Evolutionary conservation across 192 early-diverging fungal species (phyloP).

Genomic region (Backusella luteola): DNA sequence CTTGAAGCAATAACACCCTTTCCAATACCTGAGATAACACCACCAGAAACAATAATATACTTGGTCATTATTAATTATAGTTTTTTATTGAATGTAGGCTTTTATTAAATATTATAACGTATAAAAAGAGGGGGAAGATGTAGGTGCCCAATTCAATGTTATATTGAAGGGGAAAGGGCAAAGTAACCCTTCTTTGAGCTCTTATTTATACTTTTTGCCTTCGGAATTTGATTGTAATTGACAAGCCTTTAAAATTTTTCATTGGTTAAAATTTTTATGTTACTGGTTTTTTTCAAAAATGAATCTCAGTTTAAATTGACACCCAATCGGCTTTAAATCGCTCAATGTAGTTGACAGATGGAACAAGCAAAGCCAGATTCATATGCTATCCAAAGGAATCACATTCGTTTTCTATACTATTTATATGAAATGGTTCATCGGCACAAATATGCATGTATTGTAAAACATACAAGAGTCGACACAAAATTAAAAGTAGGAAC

Average conservation of each 20-base stretch:
- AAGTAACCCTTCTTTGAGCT: not conserved
- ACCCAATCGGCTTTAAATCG: not conserved
- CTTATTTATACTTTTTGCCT: not conserved
- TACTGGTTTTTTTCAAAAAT: not conserved
- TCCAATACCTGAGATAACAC: conserved; percentile 99
- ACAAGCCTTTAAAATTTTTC: not conserved
- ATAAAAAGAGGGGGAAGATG: conserved; percentile 4
- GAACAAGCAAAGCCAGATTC: not conserved
- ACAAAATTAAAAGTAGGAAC: not conserved
- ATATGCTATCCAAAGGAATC: not conserved
- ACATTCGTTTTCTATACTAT: not conserved
- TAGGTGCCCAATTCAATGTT: conserved; percentile 17
- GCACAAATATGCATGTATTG: not conserved
- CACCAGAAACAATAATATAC: conserved; percentile 97
- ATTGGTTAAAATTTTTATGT: conserved; percentile 3
- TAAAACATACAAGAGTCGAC: not conserved
- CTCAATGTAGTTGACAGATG: not conserved
- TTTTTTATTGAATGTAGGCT: conserved; percentile 20
- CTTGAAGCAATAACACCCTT: conserved; percentile 99
- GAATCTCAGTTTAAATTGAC: not conserved
- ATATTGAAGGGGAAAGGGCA: conserved; percentile 13
- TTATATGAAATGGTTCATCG: no score
- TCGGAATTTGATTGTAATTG: not conserved
- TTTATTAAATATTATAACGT: not conserved
- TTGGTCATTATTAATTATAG: conserved; percentile 56